Evolutionary conservation across 73 alveolate species (phyloP).

Genomic region (Symbiodinium natans): DNA sequence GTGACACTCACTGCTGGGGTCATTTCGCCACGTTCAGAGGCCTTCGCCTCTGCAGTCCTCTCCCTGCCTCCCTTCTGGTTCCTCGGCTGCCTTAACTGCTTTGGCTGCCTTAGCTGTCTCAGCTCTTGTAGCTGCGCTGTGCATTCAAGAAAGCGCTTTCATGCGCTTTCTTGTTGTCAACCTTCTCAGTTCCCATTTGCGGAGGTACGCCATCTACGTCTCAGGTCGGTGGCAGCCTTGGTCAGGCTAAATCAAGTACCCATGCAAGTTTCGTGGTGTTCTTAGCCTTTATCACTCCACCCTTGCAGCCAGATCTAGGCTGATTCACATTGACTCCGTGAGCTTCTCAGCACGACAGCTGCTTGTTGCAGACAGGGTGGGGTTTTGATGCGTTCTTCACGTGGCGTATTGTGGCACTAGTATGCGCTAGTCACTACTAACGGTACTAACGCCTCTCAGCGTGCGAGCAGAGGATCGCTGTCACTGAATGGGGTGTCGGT

Average conservation of each 20-base stretch:
- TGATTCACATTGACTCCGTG: constrained; percentile 60
- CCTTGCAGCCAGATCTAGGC: background rate
- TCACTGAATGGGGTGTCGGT: too few relatives aligned
- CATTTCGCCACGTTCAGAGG: too few relatives aligned
- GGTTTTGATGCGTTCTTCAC: too few relatives aligned
- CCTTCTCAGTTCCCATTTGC: background rate
- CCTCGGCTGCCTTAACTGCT: background rate
- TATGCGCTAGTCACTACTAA: too few relatives aligned
- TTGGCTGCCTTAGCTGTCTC: background rate
- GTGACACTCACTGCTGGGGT: too few relatives aligned
- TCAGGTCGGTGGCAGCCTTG: constrained; percentile 51
- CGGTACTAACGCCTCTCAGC: too few relatives aligned
- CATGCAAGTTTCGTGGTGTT: background rate
- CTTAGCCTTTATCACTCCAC: background rate
- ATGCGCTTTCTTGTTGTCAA: background rate
- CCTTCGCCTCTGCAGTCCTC: constrained; percentile 35
- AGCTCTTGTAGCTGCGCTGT: too few relatives aligned
- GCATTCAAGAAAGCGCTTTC: background rate
- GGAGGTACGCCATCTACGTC: constrained; percentile 55
- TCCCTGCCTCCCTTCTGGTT: constrained; percentile 54
- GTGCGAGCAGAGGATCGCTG: too few relatives aligned
- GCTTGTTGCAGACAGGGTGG: too few relatives aligned
- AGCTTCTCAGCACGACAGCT: constrained; percentile 29
- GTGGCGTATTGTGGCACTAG: too few relatives aligned
- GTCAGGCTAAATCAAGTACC: too few relatives aligned